Conservation (phyloP, 768 basidiomycete species). For the Naganishia friedmannii region DNA sequence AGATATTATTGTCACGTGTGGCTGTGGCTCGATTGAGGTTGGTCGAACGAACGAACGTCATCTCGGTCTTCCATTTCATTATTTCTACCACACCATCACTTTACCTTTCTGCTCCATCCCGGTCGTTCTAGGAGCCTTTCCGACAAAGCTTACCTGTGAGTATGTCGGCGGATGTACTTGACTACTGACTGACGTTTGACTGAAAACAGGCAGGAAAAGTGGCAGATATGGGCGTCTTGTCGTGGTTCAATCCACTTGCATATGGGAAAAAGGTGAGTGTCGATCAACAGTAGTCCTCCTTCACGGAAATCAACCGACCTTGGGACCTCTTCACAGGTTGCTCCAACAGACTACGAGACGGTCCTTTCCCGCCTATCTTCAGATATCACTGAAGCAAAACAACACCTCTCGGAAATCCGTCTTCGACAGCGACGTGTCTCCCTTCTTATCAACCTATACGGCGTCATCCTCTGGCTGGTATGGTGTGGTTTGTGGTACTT, state of each 20-base stretch:
- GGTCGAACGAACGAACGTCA: too few relatives aligned
- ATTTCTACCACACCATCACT: too few relatives aligned
- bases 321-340: constrained; percentile 28
- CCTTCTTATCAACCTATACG: constrained; percentile 46
- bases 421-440: constrained; percentile 44
- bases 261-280: neutral
- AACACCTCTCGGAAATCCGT: constrained; percentile 47
- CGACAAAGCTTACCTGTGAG: too few relatives aligned
- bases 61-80: too few relatives aligned
- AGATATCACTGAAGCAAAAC: constrained; percentile 47
- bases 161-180: too few relatives aligned
- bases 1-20: too few relatives aligned
- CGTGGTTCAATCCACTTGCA: constrained; percentile 1
- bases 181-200: too few relatives aligned
- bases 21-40: too few relatives aligned
- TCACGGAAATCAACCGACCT: too few relatives aligned
- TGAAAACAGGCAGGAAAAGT: neutral
- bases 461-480: constrained; percentile 44
- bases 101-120: too few relatives aligned
- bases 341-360: constrained; percentile 50
- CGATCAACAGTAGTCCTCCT: neutral
- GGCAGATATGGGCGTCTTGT: neutral
- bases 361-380: constrained; percentile 45
- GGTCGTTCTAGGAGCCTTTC: too few relatives aligned
- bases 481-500: constrained; percentile 50